Base-by-base conservation (phyloP, 2,329 filamentous ascomycete species). In the Cytospora piceicola region DNA sequence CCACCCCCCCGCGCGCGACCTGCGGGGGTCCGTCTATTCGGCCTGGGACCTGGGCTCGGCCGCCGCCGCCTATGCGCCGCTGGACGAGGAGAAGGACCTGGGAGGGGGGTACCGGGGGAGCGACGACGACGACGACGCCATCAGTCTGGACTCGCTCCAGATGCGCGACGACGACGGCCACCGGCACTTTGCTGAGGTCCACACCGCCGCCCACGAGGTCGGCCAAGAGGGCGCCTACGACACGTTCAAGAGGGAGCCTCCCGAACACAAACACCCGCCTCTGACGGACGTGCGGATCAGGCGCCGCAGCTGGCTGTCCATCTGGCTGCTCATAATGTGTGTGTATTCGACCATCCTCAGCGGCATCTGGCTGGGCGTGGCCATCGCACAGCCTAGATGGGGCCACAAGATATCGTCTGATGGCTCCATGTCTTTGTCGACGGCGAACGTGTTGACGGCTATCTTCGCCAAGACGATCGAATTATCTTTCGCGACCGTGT, bases 391-490 rank as follows among this genome's bases (percentile, higher is more conserved):
- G 65, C 90, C 89, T 0, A 78, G 84, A 68, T 93, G 87, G 76
- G 88, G 88, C 11, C 78, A 78, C 11, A 74, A 70, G 2, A 88
- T 93, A 54, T 82, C 81, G 0, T 79, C 80, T 1, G 81, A 81
- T 15, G 82, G 80, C 6, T 77, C 82, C 15, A 71, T 94, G 20
- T 79, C 80, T 0, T 87, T 88, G 0, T 83, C 87, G 0, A 89
- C 86, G 1, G 91, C 91, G 0, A 88, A 86, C 0, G 76, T 91
- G 1, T 72, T 94, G 0, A 88, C 86, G n/a, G 85, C 90, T 0
- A 76, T 92, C 2, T 78, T 92, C 42, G 90, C 91, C 9, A 94
- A 94, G 76, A 85, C 89, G 0, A 91, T 94, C 57, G 92, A 94
- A 76, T 73, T 94, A 69, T 88, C 89, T 0, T 94, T 93, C 72